Evolutionary conservation across 768 basidiomycete genomes (phyloP).

Genomic region (Symmetrospora coprosmae): DNA sequence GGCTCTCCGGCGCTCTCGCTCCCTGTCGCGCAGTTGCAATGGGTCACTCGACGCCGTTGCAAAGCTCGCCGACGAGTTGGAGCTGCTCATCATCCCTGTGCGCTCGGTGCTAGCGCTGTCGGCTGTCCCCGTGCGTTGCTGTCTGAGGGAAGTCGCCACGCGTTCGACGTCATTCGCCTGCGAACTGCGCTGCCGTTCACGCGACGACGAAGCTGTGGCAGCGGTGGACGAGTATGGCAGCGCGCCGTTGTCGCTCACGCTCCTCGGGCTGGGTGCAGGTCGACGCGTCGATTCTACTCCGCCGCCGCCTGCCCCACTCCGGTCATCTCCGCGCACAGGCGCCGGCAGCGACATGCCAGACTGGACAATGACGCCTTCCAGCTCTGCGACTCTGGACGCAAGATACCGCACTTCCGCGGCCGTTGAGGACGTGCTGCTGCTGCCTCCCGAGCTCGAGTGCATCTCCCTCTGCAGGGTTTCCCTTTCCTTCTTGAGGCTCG

Average conservation of each 20-base stretch:
- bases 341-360: not conserved
- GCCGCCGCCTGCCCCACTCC: not conserved
- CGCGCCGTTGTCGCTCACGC: not conserved
- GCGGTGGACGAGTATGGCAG: not conserved
- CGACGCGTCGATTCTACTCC: not conserved
- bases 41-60: too few relatives aligned
- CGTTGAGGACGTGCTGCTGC: not conserved
- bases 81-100: too few relatives aligned
- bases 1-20: too few relatives aligned
- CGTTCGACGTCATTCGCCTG: too few relatives aligned
- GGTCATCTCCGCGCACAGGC: not conserved
- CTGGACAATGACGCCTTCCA: not conserved
- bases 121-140: too few relatives aligned
- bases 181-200: too few relatives aligned
- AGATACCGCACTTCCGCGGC: not conserved
- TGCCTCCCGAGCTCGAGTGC: too few relatives aligned
- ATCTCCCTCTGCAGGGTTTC: not conserved
- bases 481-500: constrained; percentile 8
- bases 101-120: too few relatives aligned
- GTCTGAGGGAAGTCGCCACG: too few relatives aligned
- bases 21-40: too few relatives aligned
- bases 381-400: not conserved
- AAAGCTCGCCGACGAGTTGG: too few relatives aligned
- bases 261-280: constrained; percentile 3
- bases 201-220: too few relatives aligned